These are phyloP conservation scores for Yarrowia alimentaria DNA, from an alignment of 805 yeast species.

Conservation along the genomic window DNA sequence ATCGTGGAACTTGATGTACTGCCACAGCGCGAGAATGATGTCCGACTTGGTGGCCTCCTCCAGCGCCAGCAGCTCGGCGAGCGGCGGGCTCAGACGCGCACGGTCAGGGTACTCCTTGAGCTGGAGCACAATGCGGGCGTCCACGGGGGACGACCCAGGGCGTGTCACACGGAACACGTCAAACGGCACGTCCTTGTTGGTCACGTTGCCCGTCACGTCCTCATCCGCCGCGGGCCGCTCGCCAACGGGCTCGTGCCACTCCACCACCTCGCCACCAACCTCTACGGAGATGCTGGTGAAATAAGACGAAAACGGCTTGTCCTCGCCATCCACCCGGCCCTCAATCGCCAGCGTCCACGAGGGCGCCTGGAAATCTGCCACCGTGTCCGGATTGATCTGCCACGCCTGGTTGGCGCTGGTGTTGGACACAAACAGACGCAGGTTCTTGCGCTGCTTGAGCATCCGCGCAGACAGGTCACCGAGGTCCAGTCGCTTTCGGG, in stretches of 20 bases:
- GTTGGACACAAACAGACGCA: constrained; percentile 80
- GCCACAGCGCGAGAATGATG: constrained; percentile 75
- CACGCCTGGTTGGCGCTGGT: constrained; percentile 86
- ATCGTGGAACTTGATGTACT: constrained; percentile 65
- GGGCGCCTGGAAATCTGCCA: constrained; percentile 31
- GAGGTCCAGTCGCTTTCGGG: constrained; percentile 79
- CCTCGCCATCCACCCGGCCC: constrained; percentile 38
- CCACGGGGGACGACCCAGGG: constrained; percentile 63
- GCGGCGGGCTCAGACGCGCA: constrained; percentile 59
- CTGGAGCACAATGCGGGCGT: constrained; percentile 73
- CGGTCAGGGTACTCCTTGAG: constrained; percentile 72
- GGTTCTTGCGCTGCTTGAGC: constrained; percentile 52
- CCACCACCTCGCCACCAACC: constrained; percentile 54
- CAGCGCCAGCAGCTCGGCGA: constrained; percentile 71
- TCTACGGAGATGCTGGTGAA: constrained; percentile 84
- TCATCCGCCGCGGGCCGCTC: constrained; percentile 36
- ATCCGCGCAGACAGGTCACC: constrained; percentile 62
- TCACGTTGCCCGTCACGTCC: constrained; percentile 5
- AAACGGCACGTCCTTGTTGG: constrained; percentile 50
- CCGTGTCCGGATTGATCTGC: constrained; percentile 48
- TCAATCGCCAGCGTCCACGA: constrained; percentile 29
- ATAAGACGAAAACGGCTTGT: constrained; percentile 53
- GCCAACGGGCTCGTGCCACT: constrained; percentile 78
- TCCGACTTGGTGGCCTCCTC: constrained; percentile 83
- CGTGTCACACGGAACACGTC: constrained; percentile 90